Conservation (phyloP, 257 asterid genomes). For the Rhazya stricta region DNA sequence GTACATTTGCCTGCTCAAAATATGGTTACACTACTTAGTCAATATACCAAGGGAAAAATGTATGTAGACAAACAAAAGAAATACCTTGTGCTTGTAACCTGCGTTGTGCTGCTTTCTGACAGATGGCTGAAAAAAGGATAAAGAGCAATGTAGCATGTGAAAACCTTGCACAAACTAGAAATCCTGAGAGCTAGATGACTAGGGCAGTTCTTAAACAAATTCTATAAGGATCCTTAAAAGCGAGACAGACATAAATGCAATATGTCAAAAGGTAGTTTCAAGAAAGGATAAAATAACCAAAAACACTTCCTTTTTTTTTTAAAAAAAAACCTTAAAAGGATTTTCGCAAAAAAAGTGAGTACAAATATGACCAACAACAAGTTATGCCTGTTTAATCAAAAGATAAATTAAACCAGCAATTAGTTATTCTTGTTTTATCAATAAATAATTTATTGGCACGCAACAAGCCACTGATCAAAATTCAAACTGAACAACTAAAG, state of each 20-base stretch:
- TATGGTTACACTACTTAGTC: not conserved
- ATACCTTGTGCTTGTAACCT: constrained; percentile 97
- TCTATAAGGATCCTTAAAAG: not conserved
- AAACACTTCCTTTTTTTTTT: too few species aligned
- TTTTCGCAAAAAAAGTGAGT: not conserved
- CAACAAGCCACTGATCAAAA: not conserved
- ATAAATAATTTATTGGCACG: not conserved
- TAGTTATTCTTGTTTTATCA: not conserved
- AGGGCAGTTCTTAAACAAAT: not conserved
- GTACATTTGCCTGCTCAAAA: constrained; percentile 75
- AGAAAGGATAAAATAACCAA: not conserved
- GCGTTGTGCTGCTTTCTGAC: constrained; percentile 95
- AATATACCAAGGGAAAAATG: not conserved
- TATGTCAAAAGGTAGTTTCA: too few species aligned
- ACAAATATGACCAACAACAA: not conserved
- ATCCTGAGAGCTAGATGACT: not conserved
- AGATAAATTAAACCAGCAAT: too few species aligned
- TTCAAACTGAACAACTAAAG: not conserved
- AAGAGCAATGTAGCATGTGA: not conserved
- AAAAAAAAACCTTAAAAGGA: not conserved
- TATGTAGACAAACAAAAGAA: not conserved
- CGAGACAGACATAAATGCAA: not conserved
- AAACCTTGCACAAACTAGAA: not conserved
- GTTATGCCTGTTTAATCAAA: not conserved
- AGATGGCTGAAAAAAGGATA: constrained; percentile 64